Base-by-base conservation (phyloP, 345 rosid species). In the Moricandia moricandioides region DNA sequence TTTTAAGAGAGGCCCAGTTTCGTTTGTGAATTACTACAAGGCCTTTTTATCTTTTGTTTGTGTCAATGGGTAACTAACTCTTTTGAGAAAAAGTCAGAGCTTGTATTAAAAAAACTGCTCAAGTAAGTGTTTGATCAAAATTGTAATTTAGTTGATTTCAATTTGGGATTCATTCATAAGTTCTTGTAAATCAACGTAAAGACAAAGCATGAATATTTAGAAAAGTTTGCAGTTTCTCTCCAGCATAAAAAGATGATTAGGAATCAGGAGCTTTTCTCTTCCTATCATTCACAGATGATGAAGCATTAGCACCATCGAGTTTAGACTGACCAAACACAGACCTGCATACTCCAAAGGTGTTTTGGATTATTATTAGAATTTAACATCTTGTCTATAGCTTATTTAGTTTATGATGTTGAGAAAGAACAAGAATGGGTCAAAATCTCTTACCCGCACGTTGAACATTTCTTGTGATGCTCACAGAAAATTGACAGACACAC, bases 401-500 rank as follows among this genome's bases (percentile, higher is more conserved):
- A 10, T 47, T 12, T 12, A 5, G 10, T 10, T 0, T 47, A 47
- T 62, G 10, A 12, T 64, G 39, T 1, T 52, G 12, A 71, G 30
- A 47, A 71, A 27, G 62, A 56, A 67, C 29, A 49, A 11, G 30
- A 43, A 55, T 49, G n/a, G 73, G 49, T 47, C 29, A 43, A 55
- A 58, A 66, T 26, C 68, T 72, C 89, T 82, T 77, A 90, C 97
- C 98, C 97, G 27, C 98, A 94, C 18, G 97, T 94, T 4, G 89
- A 87, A 69, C 97, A 94, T 84, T 90, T 90, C 83, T 88, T 84
- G 79, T 91, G 98, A 76, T 88, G 97, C 88, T 85, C 84, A 79
- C 98, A 91, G 83, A 88, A 94, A 52, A 94, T 94, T 71, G 98
- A 92, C 73, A 94, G 81, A 74, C 98, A 91, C 49, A 94, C 98